Conservation (phyloP, 1,139 yeast species). For the Yamadazyma pseudoaaseri region DNA sequence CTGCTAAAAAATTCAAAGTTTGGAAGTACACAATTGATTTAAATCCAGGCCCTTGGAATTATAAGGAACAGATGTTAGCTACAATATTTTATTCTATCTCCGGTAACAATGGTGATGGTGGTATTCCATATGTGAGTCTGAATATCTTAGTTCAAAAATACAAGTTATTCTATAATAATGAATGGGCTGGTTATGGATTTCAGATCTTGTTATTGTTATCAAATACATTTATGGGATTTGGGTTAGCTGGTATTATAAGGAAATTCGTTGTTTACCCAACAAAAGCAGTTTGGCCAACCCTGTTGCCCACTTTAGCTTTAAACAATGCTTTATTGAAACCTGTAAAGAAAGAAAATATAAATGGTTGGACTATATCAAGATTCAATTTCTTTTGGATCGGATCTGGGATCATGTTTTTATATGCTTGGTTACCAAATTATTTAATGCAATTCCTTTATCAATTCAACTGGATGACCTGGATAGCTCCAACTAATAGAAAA, state of each 20-base stretch:
- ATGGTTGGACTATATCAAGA: slow-evolving; percentile 42
- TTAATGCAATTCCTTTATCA: slow-evolving; percentile 36
- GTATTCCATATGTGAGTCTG: slow-evolving; percentile 40
- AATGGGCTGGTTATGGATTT: slow-evolving; percentile 41
- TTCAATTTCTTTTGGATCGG: slow-evolving; percentile 35
- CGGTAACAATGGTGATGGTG: slow-evolving; percentile 39
- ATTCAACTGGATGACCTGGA: slow-evolving; percentile 49
- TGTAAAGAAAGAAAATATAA: slow-evolving; percentile 25
- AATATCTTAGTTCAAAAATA: slow-evolving; percentile 45
- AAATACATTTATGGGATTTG: slow-evolving; percentile 45
- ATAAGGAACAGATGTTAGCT: slow-evolving; percentile 62
- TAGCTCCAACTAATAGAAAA: slow-evolving; percentile 36
- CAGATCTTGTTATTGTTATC: slow-evolving; percentile 37
- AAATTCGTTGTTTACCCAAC: slow-evolving; percentile 41
- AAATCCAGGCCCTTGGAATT: slow-evolving; percentile 53
- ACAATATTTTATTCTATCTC: slow-evolving; percentile 45
- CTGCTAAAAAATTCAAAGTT: slow-evolving; percentile 33
- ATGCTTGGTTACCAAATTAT: slow-evolving; percentile 42
- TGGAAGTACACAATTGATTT: slow-evolving; percentile 25
- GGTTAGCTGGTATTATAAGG: slow-evolving; percentile 44
- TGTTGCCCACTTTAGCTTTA: slow-evolving; percentile 44
- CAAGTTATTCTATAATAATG: slow-evolving; percentile 37
- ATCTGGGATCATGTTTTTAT: slow-evolving; percentile 29
- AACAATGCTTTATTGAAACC: slow-evolving; percentile 40
- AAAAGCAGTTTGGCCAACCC: slow-evolving; percentile 45